Percentiles rank a stretch among this genome's conserved stretches.
Evolutionary conservation across 805 yeast species (phyloP).

Genomic region (Suhomyces emberorum): DNA sequence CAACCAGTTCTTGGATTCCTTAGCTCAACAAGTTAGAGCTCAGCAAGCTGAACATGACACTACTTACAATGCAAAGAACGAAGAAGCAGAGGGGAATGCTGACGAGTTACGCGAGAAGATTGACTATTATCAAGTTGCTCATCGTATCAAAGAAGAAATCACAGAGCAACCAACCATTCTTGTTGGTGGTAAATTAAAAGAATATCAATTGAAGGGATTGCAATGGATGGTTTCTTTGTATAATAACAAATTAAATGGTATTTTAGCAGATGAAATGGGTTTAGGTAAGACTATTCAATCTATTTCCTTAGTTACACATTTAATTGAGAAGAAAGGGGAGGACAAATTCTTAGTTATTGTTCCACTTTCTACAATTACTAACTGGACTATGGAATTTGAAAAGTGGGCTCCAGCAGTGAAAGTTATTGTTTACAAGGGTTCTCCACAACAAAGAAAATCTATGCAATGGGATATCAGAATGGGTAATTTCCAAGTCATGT

Average conservation of each 20-base stretch:
- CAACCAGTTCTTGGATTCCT: constrained; percentile 69
- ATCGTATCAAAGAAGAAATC: constrained; percentile 64
- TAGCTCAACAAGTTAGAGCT: constrained; percentile 73
- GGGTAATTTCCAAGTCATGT: constrained; percentile 71
- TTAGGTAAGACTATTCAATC: constrained; percentile 71
- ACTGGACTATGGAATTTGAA: constrained; percentile 83
- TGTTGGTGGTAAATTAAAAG: constrained; percentile 77
- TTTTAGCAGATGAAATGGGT: constrained; percentile 68
- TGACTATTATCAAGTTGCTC: constrained; percentile 83
- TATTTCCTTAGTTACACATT: constrained; percentile 69
- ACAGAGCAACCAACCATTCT: constrained; percentile 63
- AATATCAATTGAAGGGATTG: constrained; percentile 65
- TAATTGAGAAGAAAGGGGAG: constrained; percentile 62
- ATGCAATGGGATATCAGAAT: constrained; percentile 60
- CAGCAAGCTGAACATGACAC: constrained; percentile 57
- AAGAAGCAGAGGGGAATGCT: constrained; percentile 28
- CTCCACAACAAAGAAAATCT: constrained; percentile 66
- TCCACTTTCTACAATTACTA: constrained; percentile 79
- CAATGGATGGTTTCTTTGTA: constrained; percentile 67
- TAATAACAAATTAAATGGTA: constrained; percentile 61
- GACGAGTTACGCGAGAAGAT: constrained; percentile 63
- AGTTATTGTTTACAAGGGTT: constrained; percentile 73
- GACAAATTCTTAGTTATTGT: constrained; percentile 79
- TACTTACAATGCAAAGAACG: constrained; percentile 22
- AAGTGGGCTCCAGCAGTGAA: constrained; percentile 84